Evolutionary conservation across 2,329 filamentous ascomycete species (phyloP), one percentile per base, ranked within the genome.

Genomic region (Pleomassaria siparia): DNA sequence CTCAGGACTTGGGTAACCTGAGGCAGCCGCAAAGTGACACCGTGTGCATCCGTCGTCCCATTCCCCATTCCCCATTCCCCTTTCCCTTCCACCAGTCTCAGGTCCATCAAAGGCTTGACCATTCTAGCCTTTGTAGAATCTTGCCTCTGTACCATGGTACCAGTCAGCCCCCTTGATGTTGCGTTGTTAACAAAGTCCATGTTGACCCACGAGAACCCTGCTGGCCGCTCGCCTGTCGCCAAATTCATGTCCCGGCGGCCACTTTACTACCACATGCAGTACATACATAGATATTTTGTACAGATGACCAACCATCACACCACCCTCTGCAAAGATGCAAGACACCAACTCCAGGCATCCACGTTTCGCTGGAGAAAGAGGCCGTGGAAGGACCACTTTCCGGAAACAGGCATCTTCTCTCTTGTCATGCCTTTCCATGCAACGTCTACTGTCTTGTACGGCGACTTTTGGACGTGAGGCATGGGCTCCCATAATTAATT

Each of bases 41-140:
- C 41, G 44, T 43, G 48, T 36, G 25, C 16, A 32, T 15, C 37
- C 47, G 51, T 53, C 47, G 11, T 50, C 44, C 44, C 41, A 50
- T 32, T n/a, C n/a, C 47, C 43, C 49, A 39, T 46, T 40, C 33
- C 49, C 33, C 40, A 44, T 41, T n/a, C 47, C 43, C 49, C 33
- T 46, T 40, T 28, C 49, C 33, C 40, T 43, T 41, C 46, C 49
- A 49, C 50, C 48, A 47, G 40, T 40, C 55, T 51, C 46, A 45
- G 44, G 40, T 51, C 53, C 48, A 41, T 18, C 32, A 35, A 35
- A 8, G 32, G 32, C 10, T 35, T 22, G 43, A 45, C 40, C 40
- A 53, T 56, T 63, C 63, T 53, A 61, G 54, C 60, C n/a, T n/a
- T n/a, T 53, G 49, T 46, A 42, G 40, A 40, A 48, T 50, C 48